Evolutionary conservation across 1,139 yeast species (phyloP), one percentile per base, ranked within the genome.

Genomic region (Lodderomyces parapsilosis): DNA sequence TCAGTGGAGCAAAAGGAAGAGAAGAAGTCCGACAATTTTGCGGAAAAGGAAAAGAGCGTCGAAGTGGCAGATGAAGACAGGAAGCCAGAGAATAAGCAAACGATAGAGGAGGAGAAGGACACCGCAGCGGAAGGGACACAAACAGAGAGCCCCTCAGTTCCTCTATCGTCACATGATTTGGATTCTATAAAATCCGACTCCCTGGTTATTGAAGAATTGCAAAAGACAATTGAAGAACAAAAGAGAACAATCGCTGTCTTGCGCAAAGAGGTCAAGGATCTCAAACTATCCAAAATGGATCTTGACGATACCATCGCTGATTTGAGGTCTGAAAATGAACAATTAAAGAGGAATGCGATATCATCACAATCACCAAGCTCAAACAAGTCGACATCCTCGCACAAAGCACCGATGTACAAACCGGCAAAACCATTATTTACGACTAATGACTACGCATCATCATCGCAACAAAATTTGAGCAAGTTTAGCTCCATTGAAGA

Each of bases 251-350:
- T 73, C 38, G 58, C 58, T 43, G 65, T 64, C 40, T 58, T 72
- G 39, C 59, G 77, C 39, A 73, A 71, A 47, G 76, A 71, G 51
- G 71, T 70, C 50, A 71, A 77, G 18, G 75, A 71, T 46, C 62
- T 73, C 47, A 71, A 71, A 48, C 60, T 72, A 27, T 50, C 53
- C 11, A 71, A 71, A 47, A 69, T 80, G 73, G 85, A 79, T 40
- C 69, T 78, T 41, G 56, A 62, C 15, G 71, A 67, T 38, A 58
- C 62, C 34, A 62, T 71, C 8, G 20, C 45, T 1, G 66, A 63
- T 13, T 55, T 70, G 20, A 59, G 65, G 44, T 38, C 46, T 10
- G 53, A 54, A 32, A 47, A 65, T 10, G 50, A 55, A n/a, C 43
- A 46, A 14, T 48, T 61, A 41, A 52, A 56, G 41, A 31, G n/a